Evolutionary conservation across 768 basidiomycete genomes (phyloP).

Genomic region (Termitomyces sp.): DNA sequence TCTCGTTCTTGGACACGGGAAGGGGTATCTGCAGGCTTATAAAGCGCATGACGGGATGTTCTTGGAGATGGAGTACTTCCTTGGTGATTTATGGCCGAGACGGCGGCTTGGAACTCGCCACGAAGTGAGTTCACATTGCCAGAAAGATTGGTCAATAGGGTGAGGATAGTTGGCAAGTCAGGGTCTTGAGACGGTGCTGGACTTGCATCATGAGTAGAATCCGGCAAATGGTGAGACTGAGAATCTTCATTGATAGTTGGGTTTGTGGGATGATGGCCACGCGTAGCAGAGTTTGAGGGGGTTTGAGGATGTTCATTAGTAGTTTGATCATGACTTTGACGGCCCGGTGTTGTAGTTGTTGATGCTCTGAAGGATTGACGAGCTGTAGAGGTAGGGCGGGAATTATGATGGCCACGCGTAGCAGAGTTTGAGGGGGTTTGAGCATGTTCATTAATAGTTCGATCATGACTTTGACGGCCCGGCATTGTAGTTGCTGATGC

Average conservation of each 20-base stretch:
- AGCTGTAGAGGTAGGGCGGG: neutral
- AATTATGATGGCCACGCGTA: too few species aligned
- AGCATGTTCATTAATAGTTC: too few species aligned
- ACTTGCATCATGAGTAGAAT: neutral
- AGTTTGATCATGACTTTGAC: neutral
- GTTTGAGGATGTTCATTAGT: too few species aligned
- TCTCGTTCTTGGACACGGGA: neutral
- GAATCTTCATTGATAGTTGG: too few species aligned
- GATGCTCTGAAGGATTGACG: neutral
- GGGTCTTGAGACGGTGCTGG: neutral
- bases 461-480: neutral
- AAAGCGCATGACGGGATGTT: neutral
- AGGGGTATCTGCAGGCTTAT: neutral
- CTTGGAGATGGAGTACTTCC: neutral
- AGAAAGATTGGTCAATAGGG: neutral
- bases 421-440: too few species aligned
- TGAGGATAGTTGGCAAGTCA: neutral
- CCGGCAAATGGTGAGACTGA: too few species aligned
- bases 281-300: too few species aligned
- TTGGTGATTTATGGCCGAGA: neutral
- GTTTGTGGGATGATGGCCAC: too few species aligned
- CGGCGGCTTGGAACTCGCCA: neutral
- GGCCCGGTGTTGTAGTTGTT: neutral
- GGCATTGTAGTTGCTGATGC: neutral
- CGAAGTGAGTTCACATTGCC: neutral